Evolutionary conservation across 1,284 basidiomycete species (phyloP).

Genomic region (Fomes fomentarius): DNA sequence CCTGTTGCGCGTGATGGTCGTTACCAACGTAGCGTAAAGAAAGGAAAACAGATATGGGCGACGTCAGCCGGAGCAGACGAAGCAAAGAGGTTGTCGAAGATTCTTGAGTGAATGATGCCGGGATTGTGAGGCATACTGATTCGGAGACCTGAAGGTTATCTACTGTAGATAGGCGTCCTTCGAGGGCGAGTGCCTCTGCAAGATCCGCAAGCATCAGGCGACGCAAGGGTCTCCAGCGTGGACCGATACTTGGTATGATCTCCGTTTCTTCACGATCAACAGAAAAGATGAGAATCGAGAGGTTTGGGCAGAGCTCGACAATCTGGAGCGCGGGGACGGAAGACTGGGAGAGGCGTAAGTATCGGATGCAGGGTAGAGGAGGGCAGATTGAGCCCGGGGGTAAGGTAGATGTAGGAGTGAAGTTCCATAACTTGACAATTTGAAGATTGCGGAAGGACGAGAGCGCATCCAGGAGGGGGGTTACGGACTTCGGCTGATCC

Average conservation of each 20-base stretch:
- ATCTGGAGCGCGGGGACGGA: constrained; percentile 6
- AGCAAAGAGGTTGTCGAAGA: not conserved
- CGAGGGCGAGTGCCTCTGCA: not conserved
- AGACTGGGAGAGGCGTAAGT: constrained; percentile 6
- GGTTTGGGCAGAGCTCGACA: constrained; percentile 13
- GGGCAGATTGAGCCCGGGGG: not conserved
- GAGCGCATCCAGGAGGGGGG: constrained; percentile 1
- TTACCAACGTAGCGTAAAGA: not conserved
- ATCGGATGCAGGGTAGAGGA: constrained; percentile 6
- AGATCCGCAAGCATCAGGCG: not conserved
- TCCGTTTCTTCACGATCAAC: not conserved
- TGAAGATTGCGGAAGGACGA: constrained; percentile 2
- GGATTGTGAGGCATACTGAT: not conserved
- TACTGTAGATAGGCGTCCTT: not conserved
- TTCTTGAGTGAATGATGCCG: not conserved
- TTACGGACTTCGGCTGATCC: not conserved
- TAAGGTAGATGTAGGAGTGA: not conserved
- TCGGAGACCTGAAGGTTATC: constrained; percentile 2
- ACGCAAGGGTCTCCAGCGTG: constrained; percentile 8
- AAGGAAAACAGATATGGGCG: not conserved
- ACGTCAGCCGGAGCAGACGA: not conserved
- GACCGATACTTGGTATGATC: not conserved
- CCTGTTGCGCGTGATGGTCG: not conserved
- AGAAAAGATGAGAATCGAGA: constrained; percentile 5
- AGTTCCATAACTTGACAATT: constrained; percentile 7